phyloP scores from a whole-genome alignment of 345 rosid species.

The Corymbia maculata region DNA sequence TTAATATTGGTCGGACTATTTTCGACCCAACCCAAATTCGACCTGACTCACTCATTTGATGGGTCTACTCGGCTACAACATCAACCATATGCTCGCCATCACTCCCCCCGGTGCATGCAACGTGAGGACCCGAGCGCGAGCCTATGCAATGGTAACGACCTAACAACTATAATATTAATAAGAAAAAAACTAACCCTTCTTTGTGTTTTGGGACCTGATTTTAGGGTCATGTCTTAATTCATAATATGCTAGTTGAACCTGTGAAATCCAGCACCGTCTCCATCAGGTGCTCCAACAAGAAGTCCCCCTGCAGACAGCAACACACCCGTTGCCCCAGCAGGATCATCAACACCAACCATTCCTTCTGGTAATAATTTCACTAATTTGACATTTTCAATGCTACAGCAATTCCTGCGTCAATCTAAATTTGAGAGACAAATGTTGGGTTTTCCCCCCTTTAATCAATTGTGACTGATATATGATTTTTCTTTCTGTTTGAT shows the following conservation, averaged over 20 bases:
- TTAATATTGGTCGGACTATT: too few species aligned
- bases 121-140: constrained; percentile 18
- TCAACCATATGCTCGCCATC: constrained; percentile 24
- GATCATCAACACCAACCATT: constrained; percentile 3
- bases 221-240: neutral
- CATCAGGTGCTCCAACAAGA: constrained; percentile 6
- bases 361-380: constrained; percentile 6
- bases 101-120: constrained; percentile 19
- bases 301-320: constrained; percentile 1
- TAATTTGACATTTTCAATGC: neutral
- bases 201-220: neutral
- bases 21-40: too few species aligned
- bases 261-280: neutral
- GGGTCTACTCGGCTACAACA: constrained; percentile 3
- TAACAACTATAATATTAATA: fast-evolving
- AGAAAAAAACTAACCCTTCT: neutral
- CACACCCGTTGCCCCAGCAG: constrained; percentile 4
- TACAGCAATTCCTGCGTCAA: neutral
- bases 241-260: neutral
- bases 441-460: neutral
- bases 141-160: neutral
- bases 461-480: neutral
- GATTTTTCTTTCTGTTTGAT: neutral
- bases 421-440: constrained; percentile 2
- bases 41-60: too few species aligned